These are phyloP conservation scores for Penicillium fuscoglaucum DNA, from an alignment of 2,329 filamentous ascomycete species.

Conservation along the genomic window DNA sequence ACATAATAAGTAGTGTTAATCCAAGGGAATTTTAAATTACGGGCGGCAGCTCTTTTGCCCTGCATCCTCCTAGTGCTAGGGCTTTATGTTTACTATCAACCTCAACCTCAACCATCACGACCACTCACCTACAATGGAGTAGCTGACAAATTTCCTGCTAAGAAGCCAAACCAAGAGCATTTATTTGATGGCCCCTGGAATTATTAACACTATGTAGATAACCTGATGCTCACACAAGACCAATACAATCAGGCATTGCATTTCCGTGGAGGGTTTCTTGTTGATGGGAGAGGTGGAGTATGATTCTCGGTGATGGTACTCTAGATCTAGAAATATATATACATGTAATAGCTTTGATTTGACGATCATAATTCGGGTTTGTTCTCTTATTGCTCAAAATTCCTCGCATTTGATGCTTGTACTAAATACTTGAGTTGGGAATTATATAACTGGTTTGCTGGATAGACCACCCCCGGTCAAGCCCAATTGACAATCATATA, in stretches of 20 bases:
- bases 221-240: no score
- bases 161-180: no score
- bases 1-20: neutral
- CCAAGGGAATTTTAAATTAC: neutral
- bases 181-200: no score
- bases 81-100: no score
- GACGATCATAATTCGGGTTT: neutral
- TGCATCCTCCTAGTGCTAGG: no score
- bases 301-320: neutral
- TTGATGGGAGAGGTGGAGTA: constrained; percentile 15
- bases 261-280: constrained; percentile 36
- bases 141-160: no score
- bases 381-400: neutral
- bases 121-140: no score
- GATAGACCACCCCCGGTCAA: neutral
- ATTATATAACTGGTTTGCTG: neutral
- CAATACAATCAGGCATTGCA: neutral
- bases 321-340: neutral
- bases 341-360: no score
- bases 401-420: neutral
- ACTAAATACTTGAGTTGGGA: neutral
- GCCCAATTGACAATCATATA: neutral
- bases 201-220: no score
- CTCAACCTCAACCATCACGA: no score
- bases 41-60: no score